Conservation (phyloP, 768 basidiomycete genomes). For the Xanthoconium stramineum region DNA sequence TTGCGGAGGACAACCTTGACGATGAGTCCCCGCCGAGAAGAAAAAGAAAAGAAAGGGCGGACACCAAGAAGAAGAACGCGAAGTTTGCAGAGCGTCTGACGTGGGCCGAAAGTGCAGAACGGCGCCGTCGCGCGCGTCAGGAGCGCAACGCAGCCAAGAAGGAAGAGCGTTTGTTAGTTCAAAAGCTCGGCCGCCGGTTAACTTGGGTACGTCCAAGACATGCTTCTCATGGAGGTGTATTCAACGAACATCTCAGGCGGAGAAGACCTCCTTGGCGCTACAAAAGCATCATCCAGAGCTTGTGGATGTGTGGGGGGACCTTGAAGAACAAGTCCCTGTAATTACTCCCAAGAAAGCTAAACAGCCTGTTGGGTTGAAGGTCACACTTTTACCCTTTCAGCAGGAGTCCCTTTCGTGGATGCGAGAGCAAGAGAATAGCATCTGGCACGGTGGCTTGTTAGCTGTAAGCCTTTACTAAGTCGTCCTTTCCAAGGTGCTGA, state of each 20-base stretch:
- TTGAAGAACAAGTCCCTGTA: constrained; percentile 60
- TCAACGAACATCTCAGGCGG: constrained; percentile 50
- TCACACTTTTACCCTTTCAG: constrained; percentile 90
- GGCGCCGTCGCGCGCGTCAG: constrained; percentile 16
- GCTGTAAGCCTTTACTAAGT: constrained; percentile 52
- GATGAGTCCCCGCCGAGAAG: constrained; percentile 25
- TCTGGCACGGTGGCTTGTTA: constrained; percentile 90
- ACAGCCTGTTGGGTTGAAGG: constrained; percentile 82
- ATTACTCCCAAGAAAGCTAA: constrained; percentile 65
- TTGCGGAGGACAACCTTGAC: constrained; percentile 10
- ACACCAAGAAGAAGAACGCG: constrained; percentile 16
- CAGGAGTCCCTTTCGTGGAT: constrained; percentile 95
- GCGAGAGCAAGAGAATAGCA: constrained; percentile 83
- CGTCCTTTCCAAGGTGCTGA: constrained; percentile 6
- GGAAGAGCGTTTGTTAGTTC: constrained; percentile 49
- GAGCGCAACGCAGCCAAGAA: constrained; percentile 33
- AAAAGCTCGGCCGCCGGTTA: constrained; percentile 68
- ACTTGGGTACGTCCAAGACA: constrained; percentile 52
- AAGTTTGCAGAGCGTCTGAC: not conserved
- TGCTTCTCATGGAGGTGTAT: constrained; percentile 1
- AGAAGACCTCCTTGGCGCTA: constrained; percentile 63
- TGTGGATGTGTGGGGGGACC: constrained; percentile 81
- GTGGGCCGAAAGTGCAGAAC: constrained; percentile 9
- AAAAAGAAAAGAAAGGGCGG: constrained; percentile 33
- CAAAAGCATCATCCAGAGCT: constrained; percentile 77